Evolutionary conservation across 1,284 basidiomycete species (phyloP), one percentile per base, ranked within the genome.

Genomic region (Ganoderma resinaceum): DNA sequence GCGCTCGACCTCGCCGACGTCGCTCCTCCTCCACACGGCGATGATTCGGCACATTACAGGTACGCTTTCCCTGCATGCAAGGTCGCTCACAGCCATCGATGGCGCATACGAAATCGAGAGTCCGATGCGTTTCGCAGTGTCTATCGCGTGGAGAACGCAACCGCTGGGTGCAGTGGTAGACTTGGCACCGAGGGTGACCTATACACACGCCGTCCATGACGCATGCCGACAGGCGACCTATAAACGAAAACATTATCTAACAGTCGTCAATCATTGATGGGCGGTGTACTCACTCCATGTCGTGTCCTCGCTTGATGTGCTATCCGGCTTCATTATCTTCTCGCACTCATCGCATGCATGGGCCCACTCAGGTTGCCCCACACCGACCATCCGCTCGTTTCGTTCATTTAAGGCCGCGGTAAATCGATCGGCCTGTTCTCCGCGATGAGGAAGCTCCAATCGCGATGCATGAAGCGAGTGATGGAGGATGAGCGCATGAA

Each of bases 191-290:
- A 1, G 79, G 78, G 61, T 76, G 78, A 1, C 79, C 78, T 29
- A 81, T 73, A 14, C 74, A 73, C 16, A 80, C 67, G 8, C 80
- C 80, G 67, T 81, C 78, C 12, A 70, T 74, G 12, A 81, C 78
- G n/a, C 75, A 70, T 2, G 75, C 66, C 8, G 63, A 66, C 1
- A 70, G 35, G 16, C 46, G 18, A 9, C 31, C 63, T 71, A n/a
- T 26, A 43, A 38, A 26, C 65, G 46, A n/a, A 57, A 38, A 11
- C 20, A 46, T 16, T 35, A 42, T 14, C 11, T 42, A 16, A 9
- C 9, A 38, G 14, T 38, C n/a, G n/a, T n/a, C n/a, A n/a, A n/a
- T n/a, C n/a, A n/a, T n/a, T n/a, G n/a, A n/a, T n/a, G n/a, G n/a
- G n/a, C n/a, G n/a, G n/a, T n/a, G n/a, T n/a, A n/a, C n/a, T n/a